Evolutionary conservation across 495 filamentous ascomycete species (phyloP), one percentile per base, ranked within the genome.

Genomic region (Xanthoparmelia taractica): DNA sequence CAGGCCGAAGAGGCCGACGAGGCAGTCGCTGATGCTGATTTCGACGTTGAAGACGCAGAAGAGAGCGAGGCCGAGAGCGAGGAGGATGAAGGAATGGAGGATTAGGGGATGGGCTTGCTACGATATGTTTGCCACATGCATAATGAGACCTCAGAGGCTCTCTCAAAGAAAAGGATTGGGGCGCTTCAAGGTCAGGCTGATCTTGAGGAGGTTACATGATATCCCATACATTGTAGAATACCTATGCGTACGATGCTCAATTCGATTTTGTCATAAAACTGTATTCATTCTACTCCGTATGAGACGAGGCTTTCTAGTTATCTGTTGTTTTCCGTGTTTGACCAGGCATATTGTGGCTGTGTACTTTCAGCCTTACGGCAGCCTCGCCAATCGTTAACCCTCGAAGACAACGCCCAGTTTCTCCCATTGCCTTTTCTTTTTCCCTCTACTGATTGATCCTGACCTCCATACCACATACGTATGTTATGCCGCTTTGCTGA

Each of bases 31-130:
- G 68, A 70, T 38, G 63, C 48, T 25, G 68, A 66, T 37, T 55
- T 67, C 57, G 58, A 63, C 31, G 63, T 37, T 4, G 68, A 63
- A 34, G 63, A 60, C n/a, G 68, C 52, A 12, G 69, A 67, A 20
- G 70, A 70, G 50, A 67, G 65, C 31, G 61, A 60, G 33, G 65
- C 43, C 0, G 65, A 67, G 25, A 67, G 65, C 57, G 65, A 67
- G 27, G 65, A 67, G 33, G 65, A 59, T 27, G 65, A 47, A 6
- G 62, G 36, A 56, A 63, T 63, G 40, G 61, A 63, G 2, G 61
- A 58, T 4, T 63, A 58, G 20, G 27, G 13, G 7, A 31, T 59
- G 10, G n/a, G 4, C 29, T 11, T 52, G 33, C 25, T 20, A 48
- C 20, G n/a, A 41, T 63, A 25, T 57, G 60, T 57, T 33, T 63